These are phyloP conservation scores for Colletotrichum chrysophilum DNA, from an alignment of 2,329 filamentous ascomycete genomes.

Conservation along the genomic window DNA sequence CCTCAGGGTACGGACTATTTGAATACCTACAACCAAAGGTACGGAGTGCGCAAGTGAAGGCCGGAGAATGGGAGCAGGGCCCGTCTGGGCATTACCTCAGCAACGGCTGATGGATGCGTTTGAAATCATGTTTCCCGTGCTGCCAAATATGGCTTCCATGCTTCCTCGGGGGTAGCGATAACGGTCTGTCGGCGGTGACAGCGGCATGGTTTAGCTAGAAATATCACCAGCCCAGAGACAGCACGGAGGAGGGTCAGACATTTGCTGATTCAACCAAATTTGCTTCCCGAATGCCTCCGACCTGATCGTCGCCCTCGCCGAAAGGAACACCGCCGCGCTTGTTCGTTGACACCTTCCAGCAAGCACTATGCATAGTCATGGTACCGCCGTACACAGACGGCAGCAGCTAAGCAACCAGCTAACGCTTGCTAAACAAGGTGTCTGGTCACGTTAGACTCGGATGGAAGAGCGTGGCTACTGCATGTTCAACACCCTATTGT, in stretches of 20 bases:
- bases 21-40: background rate
- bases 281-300: constrained; percentile 5
- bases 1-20: background rate
- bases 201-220: background rate
- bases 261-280: background rate
- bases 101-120: constrained; percentile 15
- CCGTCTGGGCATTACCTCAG: constrained; percentile 16
- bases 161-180: background rate
- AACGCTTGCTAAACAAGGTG: background rate
- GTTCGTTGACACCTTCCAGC: background rate
- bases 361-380: background rate
- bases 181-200: background rate
- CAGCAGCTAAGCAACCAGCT: background rate
- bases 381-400: background rate
- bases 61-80: background rate
- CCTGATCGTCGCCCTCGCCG: constrained; percentile 10
- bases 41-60: background rate
- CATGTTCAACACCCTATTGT: background rate
- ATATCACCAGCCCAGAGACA: background rate
- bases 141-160: constrained; percentile 10
- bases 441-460: background rate
- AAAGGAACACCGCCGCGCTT: background rate
- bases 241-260: background rate
- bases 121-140: constrained; percentile 10
- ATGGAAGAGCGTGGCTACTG: background rate